Percentiles rank a stretch among this genome's conserved stretches.
phyloP scores from a whole-genome alignment of 1,284 basidiomycete species.

The Apiotrichum sp. region DNA sequence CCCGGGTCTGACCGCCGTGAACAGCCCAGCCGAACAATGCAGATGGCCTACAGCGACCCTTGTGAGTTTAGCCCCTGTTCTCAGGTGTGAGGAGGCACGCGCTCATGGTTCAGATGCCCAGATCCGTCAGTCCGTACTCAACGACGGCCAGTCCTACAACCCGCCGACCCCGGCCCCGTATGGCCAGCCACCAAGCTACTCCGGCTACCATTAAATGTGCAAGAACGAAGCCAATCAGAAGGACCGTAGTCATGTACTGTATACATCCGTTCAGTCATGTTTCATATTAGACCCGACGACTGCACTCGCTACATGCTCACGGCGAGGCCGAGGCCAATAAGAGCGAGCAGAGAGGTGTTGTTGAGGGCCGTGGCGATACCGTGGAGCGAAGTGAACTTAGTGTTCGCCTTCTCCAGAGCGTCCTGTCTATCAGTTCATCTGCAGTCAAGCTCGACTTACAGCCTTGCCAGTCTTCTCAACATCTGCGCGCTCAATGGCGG shows the following conservation, averaged over 20 bases:
- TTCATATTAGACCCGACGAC: not conserved
- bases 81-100: not conserved
- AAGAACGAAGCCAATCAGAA: not conserved
- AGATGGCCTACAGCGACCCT: conserved; percentile 42
- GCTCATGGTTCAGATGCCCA: conserved; percentile 27
- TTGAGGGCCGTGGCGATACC: conserved; percentile 58
- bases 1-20: conserved; percentile 28
- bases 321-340: conserved; percentile 62
- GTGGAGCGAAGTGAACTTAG: conserved; percentile 60
- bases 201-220: conserved; percentile 3
- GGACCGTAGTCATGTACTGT: not conserved
- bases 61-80: conserved; percentile 50
- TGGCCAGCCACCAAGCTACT: conserved; percentile 10
- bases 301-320: conserved; percentile 44
- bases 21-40: conserved; percentile 72
- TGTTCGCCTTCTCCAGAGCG: conserved; percentile 54
- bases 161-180: conserved; percentile 4
- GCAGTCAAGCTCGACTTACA: conserved; percentile 47
- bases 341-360: conserved; percentile 56
- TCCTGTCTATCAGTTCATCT: too few relatives aligned
- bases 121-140: conserved; percentile 29
- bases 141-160: conserved; percentile 2
- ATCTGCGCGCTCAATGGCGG: conserved; percentile 65
- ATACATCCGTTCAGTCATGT: not conserved
- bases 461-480: conserved; percentile 66